phyloP scores from a whole-genome alignment of 352 stramenopile genomes.

The Phytopythium helicoides region DNA sequence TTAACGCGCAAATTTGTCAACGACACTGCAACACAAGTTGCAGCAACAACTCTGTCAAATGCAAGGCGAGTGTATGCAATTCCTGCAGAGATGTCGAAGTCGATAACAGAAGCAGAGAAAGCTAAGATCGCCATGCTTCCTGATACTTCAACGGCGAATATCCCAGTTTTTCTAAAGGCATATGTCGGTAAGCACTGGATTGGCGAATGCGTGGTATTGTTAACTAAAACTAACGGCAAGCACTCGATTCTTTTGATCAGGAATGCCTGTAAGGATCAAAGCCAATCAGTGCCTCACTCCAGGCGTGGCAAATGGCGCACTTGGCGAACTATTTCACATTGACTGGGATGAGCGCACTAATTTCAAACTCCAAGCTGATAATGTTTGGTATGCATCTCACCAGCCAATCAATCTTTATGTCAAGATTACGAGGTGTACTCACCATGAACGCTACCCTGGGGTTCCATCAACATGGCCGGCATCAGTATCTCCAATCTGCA shows the following conservation, averaged over 20 bases:
- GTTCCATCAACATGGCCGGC: no score
- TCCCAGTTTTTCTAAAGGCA: slow-evolving; percentile 4
- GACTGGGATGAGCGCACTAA: no score
- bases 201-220: neutral
- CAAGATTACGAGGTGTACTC: no score
- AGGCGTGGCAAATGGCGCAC: slow-evolving; percentile 16
- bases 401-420: no score
- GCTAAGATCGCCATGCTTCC: neutral
- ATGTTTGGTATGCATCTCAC: no score
- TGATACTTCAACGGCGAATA: slow-evolving; percentile 9
- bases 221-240: neutral
- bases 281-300: slow-evolving; percentile 10
- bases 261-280: slow-evolving; percentile 15
- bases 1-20: neutral
- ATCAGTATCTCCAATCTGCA: no score
- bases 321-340: no score
- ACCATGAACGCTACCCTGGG: no score
- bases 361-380: no score
- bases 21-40: neutral
- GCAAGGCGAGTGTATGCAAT: neutral
- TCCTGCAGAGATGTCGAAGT: neutral
- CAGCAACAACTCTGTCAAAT: neutral
- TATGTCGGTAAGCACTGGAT: slow-evolving; percentile 9
- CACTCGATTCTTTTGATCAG: neutral
- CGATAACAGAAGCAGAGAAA: neutral